These are phyloP conservation scores for Elsinoe necatrix DNA, from an alignment of 2,329 filamentous ascomycete species.

Conservation along the genomic window DNA sequence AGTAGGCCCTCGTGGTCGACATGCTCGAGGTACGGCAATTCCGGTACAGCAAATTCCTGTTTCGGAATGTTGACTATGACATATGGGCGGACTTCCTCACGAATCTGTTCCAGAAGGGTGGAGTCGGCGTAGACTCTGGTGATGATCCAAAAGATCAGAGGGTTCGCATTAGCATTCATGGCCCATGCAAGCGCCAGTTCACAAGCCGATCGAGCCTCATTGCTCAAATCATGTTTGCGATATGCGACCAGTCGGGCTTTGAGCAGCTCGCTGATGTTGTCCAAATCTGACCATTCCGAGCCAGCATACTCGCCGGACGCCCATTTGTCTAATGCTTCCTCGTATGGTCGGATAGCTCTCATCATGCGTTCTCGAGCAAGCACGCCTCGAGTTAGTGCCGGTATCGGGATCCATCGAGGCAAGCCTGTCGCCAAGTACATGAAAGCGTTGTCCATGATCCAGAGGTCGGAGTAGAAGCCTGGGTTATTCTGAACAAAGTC, in stretches of 20 bases:
- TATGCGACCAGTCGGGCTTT: conserved; percentile 27
- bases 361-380: conserved; percentile 28
- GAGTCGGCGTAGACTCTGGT: conserved; percentile 30
- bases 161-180: conserved; percentile 45
- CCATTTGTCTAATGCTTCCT: conserved; percentile 28
- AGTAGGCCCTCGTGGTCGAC: conserved; percentile 29
- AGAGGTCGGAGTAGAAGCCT: conserved; percentile 47
- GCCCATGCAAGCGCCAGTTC: conserved; percentile 49
- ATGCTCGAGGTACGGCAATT: conserved; percentile 26
- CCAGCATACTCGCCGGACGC: conserved; percentile 26
- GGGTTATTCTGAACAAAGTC: conserved; percentile 46
- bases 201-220: conserved; percentile 26
- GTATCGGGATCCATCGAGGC: conserved; percentile 48
- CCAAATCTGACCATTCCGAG: conserved; percentile 28
- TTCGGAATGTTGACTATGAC: conserved; percentile 25
- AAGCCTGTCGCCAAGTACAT: conserved; percentile 47
- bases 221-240: conserved; percentile 25
- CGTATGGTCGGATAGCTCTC: conserved; percentile 23
- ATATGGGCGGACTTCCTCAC: conserved; percentile 29
- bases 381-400: conserved; percentile 42
- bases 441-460: conserved; percentile 47
- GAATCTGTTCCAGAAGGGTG: conserved; percentile 26
- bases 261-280: conserved; percentile 28
- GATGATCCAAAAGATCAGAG: conserved; percentile 37
- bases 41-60: conserved; percentile 27